Evolutionary conservation across 768 basidiomycete genomes (phyloP).

Genomic region (Amylocystis lapponica): DNA sequence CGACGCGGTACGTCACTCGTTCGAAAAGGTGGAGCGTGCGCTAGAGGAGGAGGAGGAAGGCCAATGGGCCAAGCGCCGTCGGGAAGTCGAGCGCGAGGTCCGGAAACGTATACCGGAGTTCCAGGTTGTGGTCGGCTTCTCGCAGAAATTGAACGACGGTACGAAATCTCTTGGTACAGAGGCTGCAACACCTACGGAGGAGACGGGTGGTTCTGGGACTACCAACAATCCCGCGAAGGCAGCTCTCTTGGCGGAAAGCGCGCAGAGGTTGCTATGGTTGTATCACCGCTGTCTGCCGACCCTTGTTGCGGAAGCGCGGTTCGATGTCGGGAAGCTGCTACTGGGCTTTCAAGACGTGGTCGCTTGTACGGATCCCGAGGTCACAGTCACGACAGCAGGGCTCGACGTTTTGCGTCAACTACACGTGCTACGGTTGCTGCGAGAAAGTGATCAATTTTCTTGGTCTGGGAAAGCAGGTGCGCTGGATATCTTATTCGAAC

Average conservation of each 20-base stretch:
- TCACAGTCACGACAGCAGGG: constrained; percentile 23
- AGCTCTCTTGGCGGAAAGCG: constrained; percentile 70
- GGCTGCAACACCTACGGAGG: not conserved
- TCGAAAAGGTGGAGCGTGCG: constrained; percentile 54
- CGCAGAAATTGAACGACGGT: constrained; percentile 38
- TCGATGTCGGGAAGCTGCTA: constrained; percentile 81
- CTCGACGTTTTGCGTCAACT: constrained; percentile 63
- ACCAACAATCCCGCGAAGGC: constrained; percentile 32
- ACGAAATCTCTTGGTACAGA: constrained; percentile 8
- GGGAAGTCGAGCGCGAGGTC: constrained; percentile 72
- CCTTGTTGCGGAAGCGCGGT: constrained; percentile 71
- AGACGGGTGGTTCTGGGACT: not conserved
- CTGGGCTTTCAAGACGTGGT: constrained; percentile 34
- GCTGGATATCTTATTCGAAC: not conserved
- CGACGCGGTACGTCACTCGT: constrained; percentile 41
- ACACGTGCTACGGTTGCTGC: constrained; percentile 71
- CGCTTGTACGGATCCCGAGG: constrained; percentile 5
- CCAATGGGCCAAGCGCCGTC: constrained; percentile 61
- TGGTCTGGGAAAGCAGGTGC: constrained; percentile 73
- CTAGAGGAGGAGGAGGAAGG: constrained; percentile 38
- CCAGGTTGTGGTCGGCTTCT: constrained; percentile 78
- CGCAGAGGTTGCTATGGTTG: constrained; percentile 76
- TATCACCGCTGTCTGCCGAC: constrained; percentile 77
- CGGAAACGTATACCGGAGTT: constrained; percentile 80
- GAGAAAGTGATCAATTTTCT: constrained; percentile 70